These are phyloP conservation scores for Lepidopterella palustris DNA, from an alignment of 495 filamentous ascomycete species.

Conservation along the genomic window DNA sequence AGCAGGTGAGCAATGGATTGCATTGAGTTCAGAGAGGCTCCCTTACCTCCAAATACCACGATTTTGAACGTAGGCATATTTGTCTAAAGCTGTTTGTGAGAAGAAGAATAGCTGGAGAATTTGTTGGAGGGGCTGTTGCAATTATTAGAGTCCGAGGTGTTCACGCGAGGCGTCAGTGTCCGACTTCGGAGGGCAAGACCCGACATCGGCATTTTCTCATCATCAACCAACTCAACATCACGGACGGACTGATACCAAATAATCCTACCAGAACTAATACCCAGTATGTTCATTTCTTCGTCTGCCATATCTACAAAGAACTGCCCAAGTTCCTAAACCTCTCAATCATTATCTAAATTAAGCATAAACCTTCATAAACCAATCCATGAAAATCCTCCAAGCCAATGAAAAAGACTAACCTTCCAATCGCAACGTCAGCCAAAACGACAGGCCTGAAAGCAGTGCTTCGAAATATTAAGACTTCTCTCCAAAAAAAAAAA, in stretches of 20 bases:
- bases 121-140: no score
- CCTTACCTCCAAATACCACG: conserved; percentile 29
- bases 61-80: conserved; percentile 31
- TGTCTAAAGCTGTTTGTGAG: background rate
- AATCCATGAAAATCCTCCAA: background rate
- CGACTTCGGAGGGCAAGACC: no score
- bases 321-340: background rate
- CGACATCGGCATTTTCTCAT: no score
- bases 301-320: background rate
- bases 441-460: background rate
- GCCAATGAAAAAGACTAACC: background rate
- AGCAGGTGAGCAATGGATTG: conserved; percentile 1
- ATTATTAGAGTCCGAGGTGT: no score
- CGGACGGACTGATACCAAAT: no score
- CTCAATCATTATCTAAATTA: background rate
- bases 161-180: no score
- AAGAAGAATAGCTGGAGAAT: no score
- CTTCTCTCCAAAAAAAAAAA: background rate
- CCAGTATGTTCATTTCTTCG: conserved; percentile 3
- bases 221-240: no score
- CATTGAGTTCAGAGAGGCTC: background rate
- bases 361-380: background rate
- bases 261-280: no score
- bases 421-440: background rate
- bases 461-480: background rate